Evolutionary conservation across 1,139 yeast genomes (phyloP).

Genomic region (Lodderomyces pseudojiufengensis): DNA sequence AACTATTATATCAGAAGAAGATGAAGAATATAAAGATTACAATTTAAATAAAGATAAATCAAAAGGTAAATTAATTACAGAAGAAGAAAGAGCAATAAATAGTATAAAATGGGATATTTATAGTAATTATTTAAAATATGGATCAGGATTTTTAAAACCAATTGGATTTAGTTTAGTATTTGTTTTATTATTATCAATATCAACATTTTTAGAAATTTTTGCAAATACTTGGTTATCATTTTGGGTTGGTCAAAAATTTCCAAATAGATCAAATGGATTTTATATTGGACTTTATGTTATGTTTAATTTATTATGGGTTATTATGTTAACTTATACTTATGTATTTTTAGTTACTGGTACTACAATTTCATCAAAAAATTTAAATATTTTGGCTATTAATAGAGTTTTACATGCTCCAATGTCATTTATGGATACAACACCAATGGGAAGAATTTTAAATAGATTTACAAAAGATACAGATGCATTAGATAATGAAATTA

Average conservation of each 20-base stretch:
- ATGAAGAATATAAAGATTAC: constrained; percentile 15
- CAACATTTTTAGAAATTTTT: constrained; percentile 61
- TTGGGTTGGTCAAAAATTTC: constrained; percentile 66
- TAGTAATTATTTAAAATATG: constrained; percentile 49
- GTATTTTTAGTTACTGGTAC: constrained; percentile 47
- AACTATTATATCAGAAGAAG: constrained; percentile 13
- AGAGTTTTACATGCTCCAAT: constrained; percentile 52
- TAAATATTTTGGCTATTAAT: constrained; percentile 41
- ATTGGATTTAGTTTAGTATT: constrained; percentile 12
- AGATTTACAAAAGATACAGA: constrained; percentile 80
- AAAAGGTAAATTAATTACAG: constrained; percentile 31
- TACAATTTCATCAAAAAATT: constrained; percentile 43
- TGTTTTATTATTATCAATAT: constrained; percentile 23
- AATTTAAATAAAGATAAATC: constrained; percentile 20
- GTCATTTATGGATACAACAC: constrained; percentile 58
- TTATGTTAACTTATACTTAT: constrained; percentile 42
- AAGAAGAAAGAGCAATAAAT: constrained; percentile 40
- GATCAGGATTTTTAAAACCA: constrained; percentile 48
- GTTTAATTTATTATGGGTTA: constrained; percentile 41
- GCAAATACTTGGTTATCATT: constrained; percentile 82
- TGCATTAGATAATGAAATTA: constrained; percentile 70
- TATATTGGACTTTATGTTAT: constrained; percentile 73
- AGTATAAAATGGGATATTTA: constrained; percentile 29
- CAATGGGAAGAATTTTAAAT: constrained; percentile 57
- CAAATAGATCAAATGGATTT: constrained; percentile 41